These are phyloP conservation scores for Thalassiosira mediterranea DNA, from an alignment of 352 stramenopile genomes.

Conservation along the genomic window DNA sequence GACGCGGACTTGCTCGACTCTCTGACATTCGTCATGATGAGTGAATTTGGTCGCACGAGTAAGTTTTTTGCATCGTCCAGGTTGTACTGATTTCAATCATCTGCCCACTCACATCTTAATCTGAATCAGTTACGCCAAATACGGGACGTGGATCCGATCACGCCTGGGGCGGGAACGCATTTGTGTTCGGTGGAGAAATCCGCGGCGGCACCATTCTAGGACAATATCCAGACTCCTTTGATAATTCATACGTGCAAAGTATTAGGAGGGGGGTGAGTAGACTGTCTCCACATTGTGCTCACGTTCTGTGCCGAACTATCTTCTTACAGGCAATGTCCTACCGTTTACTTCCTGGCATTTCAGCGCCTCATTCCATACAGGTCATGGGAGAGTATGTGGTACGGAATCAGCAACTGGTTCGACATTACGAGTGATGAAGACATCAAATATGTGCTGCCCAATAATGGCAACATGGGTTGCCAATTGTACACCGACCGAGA, in stretches of 20 bases:
- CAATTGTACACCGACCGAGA: constrained; percentile 33
- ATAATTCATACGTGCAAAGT: constrained; percentile 23
- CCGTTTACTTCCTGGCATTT: neutral
- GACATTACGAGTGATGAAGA: constrained; percentile 45
- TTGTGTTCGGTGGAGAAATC: constrained; percentile 53
- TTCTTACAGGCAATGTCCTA: too few species aligned
- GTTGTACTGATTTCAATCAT: too few species aligned
- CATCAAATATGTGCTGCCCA: constrained; percentile 52
- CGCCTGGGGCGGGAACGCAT: constrained; percentile 53
- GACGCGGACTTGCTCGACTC: constrained; percentile 44
- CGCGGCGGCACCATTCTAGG: constrained; percentile 56
- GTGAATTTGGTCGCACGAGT: constrained; percentile 62
- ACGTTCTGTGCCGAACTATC: neutral
- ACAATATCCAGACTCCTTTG: constrained; percentile 49
- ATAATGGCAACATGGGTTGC: constrained; percentile 47
- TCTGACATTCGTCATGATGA: constrained; percentile 53
- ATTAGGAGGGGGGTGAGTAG: constrained; percentile 26
- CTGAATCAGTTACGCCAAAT: too few species aligned
- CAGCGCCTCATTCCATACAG: constrained; percentile 28
- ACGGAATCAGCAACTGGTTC: constrained; percentile 59
- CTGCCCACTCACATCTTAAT: too few species aligned
- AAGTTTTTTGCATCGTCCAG: neutral
- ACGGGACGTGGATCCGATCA: constrained; percentile 51
- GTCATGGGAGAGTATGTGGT: constrained; percentile 45
- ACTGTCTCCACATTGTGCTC: neutral